These are phyloP conservation scores for Phlebopus sp. DNA, from an alignment of 1,284 basidiomycete genomes.

Conservation along the genomic window DNA sequence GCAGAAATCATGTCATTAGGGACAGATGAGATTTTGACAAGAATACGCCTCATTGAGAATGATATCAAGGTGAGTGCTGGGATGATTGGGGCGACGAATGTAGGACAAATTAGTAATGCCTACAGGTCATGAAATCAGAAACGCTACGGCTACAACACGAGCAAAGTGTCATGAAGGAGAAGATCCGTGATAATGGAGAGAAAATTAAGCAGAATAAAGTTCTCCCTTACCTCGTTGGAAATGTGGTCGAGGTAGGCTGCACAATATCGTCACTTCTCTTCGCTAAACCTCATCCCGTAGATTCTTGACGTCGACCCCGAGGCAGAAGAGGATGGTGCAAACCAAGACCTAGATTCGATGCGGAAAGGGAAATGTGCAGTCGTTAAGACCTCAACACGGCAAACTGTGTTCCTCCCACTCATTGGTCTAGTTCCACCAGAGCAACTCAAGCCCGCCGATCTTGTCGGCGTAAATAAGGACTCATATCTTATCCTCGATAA, in stretches of 20 bases:
- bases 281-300: constrained; percentile 38
- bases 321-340: constrained; percentile 90
- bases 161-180: constrained; percentile 94
- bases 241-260: constrained; percentile 84
- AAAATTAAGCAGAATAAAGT: constrained; percentile 99
- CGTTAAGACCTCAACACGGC: constrained; percentile 97
- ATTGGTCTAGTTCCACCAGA: constrained; percentile 95
- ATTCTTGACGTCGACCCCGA: constrained; percentile 95
- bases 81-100: not conserved
- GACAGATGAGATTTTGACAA: constrained; percentile 83
- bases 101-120: not conserved
- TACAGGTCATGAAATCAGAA: constrained; percentile 92
- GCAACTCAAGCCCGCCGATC: constrained; percentile 85
- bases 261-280: constrained; percentile 2
- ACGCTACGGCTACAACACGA: constrained; percentile 91
- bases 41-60: constrained; percentile 90
- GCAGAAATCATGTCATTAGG: constrained; percentile 71
- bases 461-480: constrained; percentile 99
- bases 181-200: constrained; percentile 96
- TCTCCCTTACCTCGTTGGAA: constrained; percentile 95
- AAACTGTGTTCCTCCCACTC: constrained; percentile 97
- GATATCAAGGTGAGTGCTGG: constrained; percentile 75
- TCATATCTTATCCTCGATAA: constrained; percentile 98
- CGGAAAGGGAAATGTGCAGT: constrained; percentile 98
- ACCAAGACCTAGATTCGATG: constrained; percentile 90